Conservation (phyloP, 1,284 basidiomycete species). For the Fereydounia khargensis region DNA sequence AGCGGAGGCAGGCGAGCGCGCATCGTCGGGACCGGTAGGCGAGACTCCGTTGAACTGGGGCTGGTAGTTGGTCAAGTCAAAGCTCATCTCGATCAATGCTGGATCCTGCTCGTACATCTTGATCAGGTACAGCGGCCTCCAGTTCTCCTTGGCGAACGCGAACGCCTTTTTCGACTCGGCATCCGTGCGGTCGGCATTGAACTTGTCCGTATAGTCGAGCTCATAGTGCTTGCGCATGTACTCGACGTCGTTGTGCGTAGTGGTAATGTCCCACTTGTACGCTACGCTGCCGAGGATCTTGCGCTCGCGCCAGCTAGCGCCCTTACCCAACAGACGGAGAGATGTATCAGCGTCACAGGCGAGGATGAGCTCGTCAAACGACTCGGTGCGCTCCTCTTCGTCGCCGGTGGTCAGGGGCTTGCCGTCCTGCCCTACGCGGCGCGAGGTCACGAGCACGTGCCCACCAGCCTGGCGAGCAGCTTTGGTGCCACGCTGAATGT, state of each 20-base stretch:
- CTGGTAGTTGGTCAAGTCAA: slow-evolving; percentile 64
- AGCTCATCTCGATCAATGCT: slow-evolving; percentile 67
- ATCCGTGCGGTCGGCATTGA: slow-evolving; percentile 57
- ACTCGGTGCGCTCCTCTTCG: slow-evolving; percentile 56
- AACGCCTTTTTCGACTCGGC: slow-evolving; percentile 59
- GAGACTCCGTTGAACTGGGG: slow-evolving; percentile 60
- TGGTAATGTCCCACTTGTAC: slow-evolving; percentile 63
- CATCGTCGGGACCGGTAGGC: slow-evolving; percentile 23
- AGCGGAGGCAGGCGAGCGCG: slow-evolving; percentile 12
- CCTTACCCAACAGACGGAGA: slow-evolving; percentile 64
- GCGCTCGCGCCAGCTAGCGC: slow-evolving; percentile 65
- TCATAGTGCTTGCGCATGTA: slow-evolving; percentile 63
- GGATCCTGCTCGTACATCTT: slow-evolving; percentile 65
- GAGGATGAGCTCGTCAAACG: slow-evolving; percentile 68
- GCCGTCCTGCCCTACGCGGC: slow-evolving; percentile 27
- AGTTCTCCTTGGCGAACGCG: slow-evolving; percentile 61
- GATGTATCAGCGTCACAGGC: slow-evolving; percentile 66
- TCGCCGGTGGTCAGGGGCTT: slow-evolving; percentile 24
- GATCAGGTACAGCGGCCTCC: slow-evolving; percentile 62
- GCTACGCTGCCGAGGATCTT: slow-evolving; percentile 66
- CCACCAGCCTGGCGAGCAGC: slow-evolving; percentile 33
- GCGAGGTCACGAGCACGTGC: slow-evolving; percentile 33
- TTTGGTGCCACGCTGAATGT: slow-evolving; percentile 53
- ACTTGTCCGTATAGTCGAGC: slow-evolving; percentile 52
- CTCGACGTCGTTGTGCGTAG: slow-evolving; percentile 64